phyloP scores from a whole-genome alignment of 2,329 filamentous ascomycete genomes.

The Alternaria brassicae region DNA sequence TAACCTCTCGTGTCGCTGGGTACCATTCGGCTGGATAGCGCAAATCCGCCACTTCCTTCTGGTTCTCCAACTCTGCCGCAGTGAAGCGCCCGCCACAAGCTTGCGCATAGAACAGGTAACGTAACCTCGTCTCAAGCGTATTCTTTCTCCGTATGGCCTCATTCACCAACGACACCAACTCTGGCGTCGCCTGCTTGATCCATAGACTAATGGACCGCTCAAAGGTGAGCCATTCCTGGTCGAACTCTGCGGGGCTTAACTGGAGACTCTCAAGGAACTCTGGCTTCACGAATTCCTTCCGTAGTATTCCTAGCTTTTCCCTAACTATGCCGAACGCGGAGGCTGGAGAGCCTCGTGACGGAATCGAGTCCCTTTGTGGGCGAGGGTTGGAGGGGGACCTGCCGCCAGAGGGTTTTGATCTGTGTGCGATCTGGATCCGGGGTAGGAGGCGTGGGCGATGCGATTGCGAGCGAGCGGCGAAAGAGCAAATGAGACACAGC shows the following conservation, averaged over 20 bases:
- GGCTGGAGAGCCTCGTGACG: background rate
- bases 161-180: constrained; percentile 23
- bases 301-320: constrained; percentile 22
- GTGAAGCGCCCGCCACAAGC: constrained; percentile 46
- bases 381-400: constrained; percentile 3
- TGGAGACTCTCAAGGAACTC: constrained; percentile 37
- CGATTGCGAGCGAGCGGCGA: constrained; percentile 35
- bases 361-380: background rate
- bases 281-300: constrained; percentile 22
- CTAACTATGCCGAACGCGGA: constrained; percentile 10
- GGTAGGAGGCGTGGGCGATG: constrained; percentile 39
- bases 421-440: constrained; percentile 31
- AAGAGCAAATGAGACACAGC: constrained; percentile 53
- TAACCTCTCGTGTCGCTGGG: constrained; percentile 78
- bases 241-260: constrained; percentile 33
- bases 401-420: background rate
- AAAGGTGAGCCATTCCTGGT: constrained; percentile 38
- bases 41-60: constrained; percentile 71
- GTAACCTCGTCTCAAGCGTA: constrained; percentile 62
- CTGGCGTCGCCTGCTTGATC: constrained; percentile 28
- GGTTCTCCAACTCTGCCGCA: constrained; percentile 46
- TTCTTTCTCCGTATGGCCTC: constrained; percentile 21
- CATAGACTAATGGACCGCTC: constrained; percentile 28
- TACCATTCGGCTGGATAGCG: constrained; percentile 94
- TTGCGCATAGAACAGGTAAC: constrained; percentile 68